Evolutionary conservation across 257 asterid species (phyloP).

Genomic region (Petunia axillaris): DNA sequence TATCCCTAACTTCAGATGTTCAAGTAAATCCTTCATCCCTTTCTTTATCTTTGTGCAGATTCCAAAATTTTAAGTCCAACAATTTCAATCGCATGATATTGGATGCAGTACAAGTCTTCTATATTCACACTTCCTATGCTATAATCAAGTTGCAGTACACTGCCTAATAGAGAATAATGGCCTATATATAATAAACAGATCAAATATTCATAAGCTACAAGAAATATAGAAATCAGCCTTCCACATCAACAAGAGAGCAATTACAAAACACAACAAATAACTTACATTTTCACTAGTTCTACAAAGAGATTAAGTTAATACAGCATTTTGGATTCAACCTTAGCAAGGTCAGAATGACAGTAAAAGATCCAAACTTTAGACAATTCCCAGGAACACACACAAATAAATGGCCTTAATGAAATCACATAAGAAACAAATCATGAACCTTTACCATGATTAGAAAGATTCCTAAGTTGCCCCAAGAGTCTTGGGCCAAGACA

Average conservation of each 20-base stretch:
- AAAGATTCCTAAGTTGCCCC: neutral
- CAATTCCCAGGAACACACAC: neutral
- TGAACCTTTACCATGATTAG: neutral
- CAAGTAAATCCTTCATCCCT: neutral
- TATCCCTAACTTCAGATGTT: constrained; percentile 8
- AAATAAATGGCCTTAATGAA: constrained; percentile 4
- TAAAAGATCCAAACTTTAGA: neutral
- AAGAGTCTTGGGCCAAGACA: neutral
- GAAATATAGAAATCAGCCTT: neutral
- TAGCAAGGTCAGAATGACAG: neutral
- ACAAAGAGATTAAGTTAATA: neutral
- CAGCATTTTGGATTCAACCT: neutral
- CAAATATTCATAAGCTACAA: constrained; percentile 9
- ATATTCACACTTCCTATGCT: neutral
- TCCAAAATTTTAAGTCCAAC: neutral
- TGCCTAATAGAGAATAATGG: neutral
- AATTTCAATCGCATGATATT: neutral
- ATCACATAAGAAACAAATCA: constrained; percentile 19
- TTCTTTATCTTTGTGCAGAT: neutral
- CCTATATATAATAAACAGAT: neutral
- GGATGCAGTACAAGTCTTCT: constrained; percentile 10
- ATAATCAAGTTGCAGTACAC: neutral
- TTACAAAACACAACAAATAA: neutral
- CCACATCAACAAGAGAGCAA: neutral
- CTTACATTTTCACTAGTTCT: neutral